Conservation (phyloP, 441 rosid species). For the Viola pubescens region DNA sequence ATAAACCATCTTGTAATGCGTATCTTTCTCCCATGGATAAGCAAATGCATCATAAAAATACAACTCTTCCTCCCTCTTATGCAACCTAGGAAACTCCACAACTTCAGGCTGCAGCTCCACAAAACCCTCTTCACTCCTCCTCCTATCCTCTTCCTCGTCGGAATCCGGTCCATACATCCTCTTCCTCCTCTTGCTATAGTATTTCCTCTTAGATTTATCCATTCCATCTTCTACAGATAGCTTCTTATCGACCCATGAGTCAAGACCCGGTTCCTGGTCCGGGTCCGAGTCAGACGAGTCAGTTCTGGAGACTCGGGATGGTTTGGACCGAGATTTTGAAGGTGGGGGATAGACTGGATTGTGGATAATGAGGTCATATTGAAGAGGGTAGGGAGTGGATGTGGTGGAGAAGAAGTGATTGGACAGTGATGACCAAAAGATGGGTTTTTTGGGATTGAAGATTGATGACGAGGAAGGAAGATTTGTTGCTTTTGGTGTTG, state of each 20-base stretch:
- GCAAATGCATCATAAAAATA: constrained; percentile 77
- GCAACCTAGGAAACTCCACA: constrained; percentile 65
- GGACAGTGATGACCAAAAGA: constrained; percentile 18
- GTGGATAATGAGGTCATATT: constrained; percentile 73
- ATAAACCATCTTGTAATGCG: constrained; percentile 96
- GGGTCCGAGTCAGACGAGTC: constrained; percentile 27
- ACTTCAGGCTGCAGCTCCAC: constrained; percentile 86
- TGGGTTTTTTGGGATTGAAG: constrained; percentile 8
- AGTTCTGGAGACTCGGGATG: constrained; percentile 21
- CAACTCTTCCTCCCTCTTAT: constrained; percentile 87
- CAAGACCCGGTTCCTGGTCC: constrained; percentile 42
- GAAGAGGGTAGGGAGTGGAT: constrained; percentile 72
- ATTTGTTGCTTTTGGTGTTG: constrained; percentile 6
- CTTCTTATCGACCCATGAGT: constrained; percentile 75
- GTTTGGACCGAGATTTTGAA: constrained; percentile 34
- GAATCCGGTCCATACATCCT: constrained; percentile 90
- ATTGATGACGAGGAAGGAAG: constrained; percentile 21
- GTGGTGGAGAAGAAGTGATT: constrained; percentile 36
- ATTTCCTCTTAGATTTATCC: constrained; percentile 87
- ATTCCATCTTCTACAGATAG: constrained; percentile 45
- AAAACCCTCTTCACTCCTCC: constrained; percentile 53
- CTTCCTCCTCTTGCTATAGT: constrained; percentile 69
- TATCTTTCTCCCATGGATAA: constrained; percentile 91
- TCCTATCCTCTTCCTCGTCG: constrained; percentile 69
- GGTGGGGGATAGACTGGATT: constrained; percentile 50